Conservation (phyloP, 192 early-diverging fungal species). For the Anaeromyces robustus region DNA sequence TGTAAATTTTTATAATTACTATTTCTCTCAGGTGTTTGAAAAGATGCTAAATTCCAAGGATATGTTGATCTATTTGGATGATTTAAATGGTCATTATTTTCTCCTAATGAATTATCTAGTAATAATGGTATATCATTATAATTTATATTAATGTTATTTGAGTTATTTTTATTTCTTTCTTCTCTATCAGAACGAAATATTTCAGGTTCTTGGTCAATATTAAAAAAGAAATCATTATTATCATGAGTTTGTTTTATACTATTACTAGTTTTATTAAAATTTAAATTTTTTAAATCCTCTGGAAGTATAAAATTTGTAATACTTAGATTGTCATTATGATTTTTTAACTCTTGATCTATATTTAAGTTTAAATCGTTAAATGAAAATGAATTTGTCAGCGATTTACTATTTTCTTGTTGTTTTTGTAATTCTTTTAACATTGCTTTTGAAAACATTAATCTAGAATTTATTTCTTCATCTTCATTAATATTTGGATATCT, state of each 20-base stretch:
- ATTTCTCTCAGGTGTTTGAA: neutral
- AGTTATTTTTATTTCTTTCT: neutral
- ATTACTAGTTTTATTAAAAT: neutral
- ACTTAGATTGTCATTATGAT: no score
- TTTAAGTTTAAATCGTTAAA: neutral
- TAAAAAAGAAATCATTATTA: neutral
- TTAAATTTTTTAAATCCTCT: neutral
- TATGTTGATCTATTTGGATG: neutral
- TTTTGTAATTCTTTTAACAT: neutral
- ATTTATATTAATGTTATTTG: neutral
- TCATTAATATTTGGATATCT: neutral
- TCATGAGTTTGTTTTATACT: neutral
- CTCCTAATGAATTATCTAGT: neutral
- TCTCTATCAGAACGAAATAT: neutral
- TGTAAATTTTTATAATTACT: neutral
- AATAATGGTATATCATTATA: neutral
- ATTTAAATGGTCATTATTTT: neutral
- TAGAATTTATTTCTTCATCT: neutral
- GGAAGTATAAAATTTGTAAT: neutral
- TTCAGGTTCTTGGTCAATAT: neutral
- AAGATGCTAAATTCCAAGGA: neutral
- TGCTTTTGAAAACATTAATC: neutral
- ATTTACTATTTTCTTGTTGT: neutral
- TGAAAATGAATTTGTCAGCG: neutral
- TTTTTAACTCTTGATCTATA: neutral